These are phyloP conservation scores for Aspergillus jensenii DNA, from an alignment of 2,329 filamentous ascomycete genomes.

Conservation along the genomic window DNA sequence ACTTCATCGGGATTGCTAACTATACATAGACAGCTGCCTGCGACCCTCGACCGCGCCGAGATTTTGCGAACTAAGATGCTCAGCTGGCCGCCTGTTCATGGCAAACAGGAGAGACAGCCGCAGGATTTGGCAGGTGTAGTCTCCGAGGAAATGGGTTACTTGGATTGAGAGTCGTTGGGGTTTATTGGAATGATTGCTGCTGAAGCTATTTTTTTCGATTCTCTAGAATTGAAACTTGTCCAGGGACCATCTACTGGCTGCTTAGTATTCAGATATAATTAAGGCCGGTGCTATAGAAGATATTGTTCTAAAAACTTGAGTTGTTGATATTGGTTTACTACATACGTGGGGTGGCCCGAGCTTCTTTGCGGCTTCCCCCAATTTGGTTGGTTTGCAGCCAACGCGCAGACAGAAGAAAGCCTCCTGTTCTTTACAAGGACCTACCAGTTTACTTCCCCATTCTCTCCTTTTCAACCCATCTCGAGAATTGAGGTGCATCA, in stretches of 20 bases:
- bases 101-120: slow-evolving; percentile 42
- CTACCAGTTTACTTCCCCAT: neutral
- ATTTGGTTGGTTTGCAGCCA: slow-evolving; percentile 9
- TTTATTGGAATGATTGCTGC: neutral
- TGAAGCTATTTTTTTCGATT: neutral
- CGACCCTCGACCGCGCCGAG: slow-evolving; percentile 52
- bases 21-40: slow-evolving; percentile 44
- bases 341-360: slow-evolving; percentile 34
- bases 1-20: neutral
- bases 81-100: slow-evolving; percentile 53
- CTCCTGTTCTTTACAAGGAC: slow-evolving; percentile 12
- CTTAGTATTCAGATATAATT: neutral
- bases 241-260: neutral
- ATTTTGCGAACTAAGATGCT: slow-evolving; percentile 42
- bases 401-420: slow-evolving; percentile 1
- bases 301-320: neutral
- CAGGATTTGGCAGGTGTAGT: slow-evolving; percentile 52
- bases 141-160: slow-evolving; percentile 58
- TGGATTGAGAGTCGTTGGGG: slow-evolving; percentile 41
- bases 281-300: neutral
- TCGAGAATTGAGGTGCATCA: neutral
- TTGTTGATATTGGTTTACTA: neutral
- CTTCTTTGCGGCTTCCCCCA: slow-evolving; percentile 17
- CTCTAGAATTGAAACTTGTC: neutral
- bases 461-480: slow-evolving; percentile 15